A percentile compares a stretch with the other conserved stretches of the same genome.
These are phyloP conservation scores for Saccharomyces hybrid DNA, from an alignment of 1,139 yeast species.

Conservation along the genomic window DNA sequence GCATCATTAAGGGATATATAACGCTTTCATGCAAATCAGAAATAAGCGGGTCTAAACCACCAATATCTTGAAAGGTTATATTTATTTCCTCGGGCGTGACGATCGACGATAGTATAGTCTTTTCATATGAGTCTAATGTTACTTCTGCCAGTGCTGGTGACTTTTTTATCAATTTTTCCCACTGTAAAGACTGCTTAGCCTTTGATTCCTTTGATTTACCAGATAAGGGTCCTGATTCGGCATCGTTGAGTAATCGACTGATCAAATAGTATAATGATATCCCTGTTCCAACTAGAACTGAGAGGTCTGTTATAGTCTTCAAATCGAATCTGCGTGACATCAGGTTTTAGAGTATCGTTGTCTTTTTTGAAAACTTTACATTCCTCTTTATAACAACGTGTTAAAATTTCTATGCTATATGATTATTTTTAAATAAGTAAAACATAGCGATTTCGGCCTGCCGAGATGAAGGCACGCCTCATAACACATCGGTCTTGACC, in stretches of 20 bases:
- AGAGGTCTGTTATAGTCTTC: constrained; percentile 56
- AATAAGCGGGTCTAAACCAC: constrained; percentile 76
- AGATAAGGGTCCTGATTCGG: constrained; percentile 43
- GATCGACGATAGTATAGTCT: constrained; percentile 61
- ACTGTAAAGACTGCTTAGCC: constrained; percentile 56
- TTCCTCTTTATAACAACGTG: too few relatives aligned
- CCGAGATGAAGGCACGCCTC: too few relatives aligned
- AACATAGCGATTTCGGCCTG: too few relatives aligned
- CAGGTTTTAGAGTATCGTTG: too few relatives aligned
- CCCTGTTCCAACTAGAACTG: constrained; percentile 75
- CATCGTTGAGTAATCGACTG: constrained; percentile 43
- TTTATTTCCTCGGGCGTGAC: constrained; percentile 78
- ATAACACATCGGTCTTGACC: too few relatives aligned
- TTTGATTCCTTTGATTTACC: constrained; percentile 57
- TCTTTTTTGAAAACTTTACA: too few relatives aligned
- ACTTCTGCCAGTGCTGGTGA: constrained; percentile 52
- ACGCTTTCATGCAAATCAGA: constrained; percentile 85
- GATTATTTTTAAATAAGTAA: too few relatives aligned
- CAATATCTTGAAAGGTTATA: constrained; percentile 73
- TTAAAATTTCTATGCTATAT: too few relatives aligned
- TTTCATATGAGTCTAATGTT: constrained; percentile 69
- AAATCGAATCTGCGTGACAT: constrained; percentile 42
- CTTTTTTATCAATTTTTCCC: constrained; percentile 48
- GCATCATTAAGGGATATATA: constrained; percentile 72
- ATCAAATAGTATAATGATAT: constrained; percentile 68